Evolutionary conservation across 768 basidiomycete genomes (phyloP).

Genomic region (Guyanaporus albipodus): DNA sequence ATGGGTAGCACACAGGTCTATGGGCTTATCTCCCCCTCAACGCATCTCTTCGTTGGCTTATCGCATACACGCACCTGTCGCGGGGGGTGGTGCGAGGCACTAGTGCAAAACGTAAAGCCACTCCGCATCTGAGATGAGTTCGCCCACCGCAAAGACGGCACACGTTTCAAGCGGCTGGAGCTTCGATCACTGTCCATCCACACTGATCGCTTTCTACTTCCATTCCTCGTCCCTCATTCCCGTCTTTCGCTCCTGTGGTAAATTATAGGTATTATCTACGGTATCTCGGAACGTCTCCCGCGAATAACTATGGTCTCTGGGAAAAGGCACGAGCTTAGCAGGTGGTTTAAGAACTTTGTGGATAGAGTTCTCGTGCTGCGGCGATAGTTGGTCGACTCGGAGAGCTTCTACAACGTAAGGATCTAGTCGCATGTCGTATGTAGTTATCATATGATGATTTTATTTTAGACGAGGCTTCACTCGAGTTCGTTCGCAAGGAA

Average conservation of each 20-base stretch:
- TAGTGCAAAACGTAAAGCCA: background rate
- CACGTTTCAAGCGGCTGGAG: background rate
- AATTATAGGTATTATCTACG: conserved; percentile 10
- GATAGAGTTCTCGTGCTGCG: conserved; percentile 16
- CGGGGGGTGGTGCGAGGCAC: background rate
- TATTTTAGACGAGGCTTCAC: background rate
- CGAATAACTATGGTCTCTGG: conserved; percentile 9
- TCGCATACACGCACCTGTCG: background rate
- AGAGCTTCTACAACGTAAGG: conserved; percentile 18
- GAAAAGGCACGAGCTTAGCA: conserved; percentile 13
- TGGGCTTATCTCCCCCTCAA: no score
- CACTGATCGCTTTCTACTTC: conserved; percentile 4
- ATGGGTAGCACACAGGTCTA: background rate
- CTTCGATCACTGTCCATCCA: conserved; percentile 5
- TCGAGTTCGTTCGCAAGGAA: no score
- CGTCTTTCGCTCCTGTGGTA: background rate
- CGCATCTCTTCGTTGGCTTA: background rate
- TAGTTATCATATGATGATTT: background rate
- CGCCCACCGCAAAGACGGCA: background rate
- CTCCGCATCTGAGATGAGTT: no score
- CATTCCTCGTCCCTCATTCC: background rate
- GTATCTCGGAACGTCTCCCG: background rate
- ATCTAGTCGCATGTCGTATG: background rate
- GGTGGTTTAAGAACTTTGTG: background rate
- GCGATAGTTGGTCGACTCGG: conserved; percentile 1